Base-by-base conservation (phyloP, 225 moss, liverwort and hornwort species). In the Climacium dendroides region DNA sequence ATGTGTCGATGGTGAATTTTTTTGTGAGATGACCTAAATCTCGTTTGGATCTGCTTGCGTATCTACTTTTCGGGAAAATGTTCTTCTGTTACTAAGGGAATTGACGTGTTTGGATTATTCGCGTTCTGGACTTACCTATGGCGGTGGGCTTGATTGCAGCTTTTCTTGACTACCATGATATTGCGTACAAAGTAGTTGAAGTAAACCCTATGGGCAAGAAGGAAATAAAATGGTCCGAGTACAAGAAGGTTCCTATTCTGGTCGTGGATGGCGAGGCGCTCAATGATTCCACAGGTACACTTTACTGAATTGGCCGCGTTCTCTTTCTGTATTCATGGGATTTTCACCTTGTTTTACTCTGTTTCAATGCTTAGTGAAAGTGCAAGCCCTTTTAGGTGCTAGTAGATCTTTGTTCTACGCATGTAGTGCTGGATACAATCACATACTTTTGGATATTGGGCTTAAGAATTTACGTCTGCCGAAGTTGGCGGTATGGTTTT, bases 171-270 rank as follows among this genome's bases (percentile, higher is more conserved):
- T 99, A 97, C 87, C 94, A 96, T 50, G 96, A 97, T 86, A 95
- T 99, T 78, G 91, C 94, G 11, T 99, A 97, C 87, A 94, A 87
- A 87, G 96, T 99, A 80, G 95, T 99, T 64, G 99, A 97, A 91
- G 99, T 99, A 83, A 99, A 99, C 88, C 97, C 99, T 78, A 91
- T 95, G 79, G 95, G 99, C 58, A 99, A 96, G 92, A 99, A 95
- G 83, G 96, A 99, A 90, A 87, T 99, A 25, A 95, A 96, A 78
- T 99, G 99, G 99, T 99, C 99, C 26, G 96, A 99, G 60, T 99
- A 99, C 85, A 96, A 97, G 87, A 99, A 97, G 86, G 90, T 97
- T 37, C 99, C 99, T 70, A 94, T 99, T 85, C 86, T 99, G 85
- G 94, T 99, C 47, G 96, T 99, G 79, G 98, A 99, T 87, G 98